A percentile compares a stretch with the other conserved stretches of the same genome.
Conservation (phyloP, 2,329 filamentous ascomycete genomes). For the Pseudogymnoascus sp. region DNA sequence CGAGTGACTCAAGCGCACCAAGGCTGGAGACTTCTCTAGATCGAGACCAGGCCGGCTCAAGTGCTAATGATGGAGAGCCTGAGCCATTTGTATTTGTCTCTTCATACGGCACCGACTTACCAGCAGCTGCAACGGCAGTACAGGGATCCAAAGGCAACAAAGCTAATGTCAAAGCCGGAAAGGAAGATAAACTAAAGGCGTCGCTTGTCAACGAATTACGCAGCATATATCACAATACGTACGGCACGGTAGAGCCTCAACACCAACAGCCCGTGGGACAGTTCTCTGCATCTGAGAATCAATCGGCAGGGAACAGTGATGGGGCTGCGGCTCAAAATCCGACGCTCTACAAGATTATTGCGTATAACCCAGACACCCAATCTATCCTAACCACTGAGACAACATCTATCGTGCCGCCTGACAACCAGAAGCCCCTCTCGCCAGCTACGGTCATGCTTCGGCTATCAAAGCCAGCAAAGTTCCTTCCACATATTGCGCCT, state of each 20-base stretch:
- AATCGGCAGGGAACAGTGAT: not conserved
- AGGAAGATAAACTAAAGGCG: slow-evolving; percentile 22
- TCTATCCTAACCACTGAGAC: slow-evolving; percentile 53
- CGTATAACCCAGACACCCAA: slow-evolving; percentile 54
- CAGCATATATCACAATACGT: slow-evolving; percentile 36
- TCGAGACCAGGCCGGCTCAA: not conserved
- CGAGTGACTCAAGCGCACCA: not conserved
- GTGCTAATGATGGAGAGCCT: not conserved
- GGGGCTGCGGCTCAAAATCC: slow-evolving; percentile 15
- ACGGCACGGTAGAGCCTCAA: slow-evolving; percentile 32
- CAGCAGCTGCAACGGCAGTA: slow-evolving; percentile 19
- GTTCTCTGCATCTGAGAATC: not conserved
- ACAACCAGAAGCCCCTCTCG: slow-evolving; percentile 40
- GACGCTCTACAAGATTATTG: slow-evolving; percentile 56
- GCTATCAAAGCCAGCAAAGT: slow-evolving; percentile 56
- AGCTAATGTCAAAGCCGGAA: not conserved
- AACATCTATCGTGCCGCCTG: slow-evolving; percentile 45
- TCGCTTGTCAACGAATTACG: slow-evolving; percentile 32
- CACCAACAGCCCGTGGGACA: slow-evolving; percentile 23
- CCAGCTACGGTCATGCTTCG: slow-evolving; percentile 54
- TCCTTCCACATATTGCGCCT: slow-evolving; percentile 54
- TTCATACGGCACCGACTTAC: slow-evolving; percentile 10
- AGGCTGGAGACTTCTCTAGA: too few species aligned
- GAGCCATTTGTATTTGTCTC: slow-evolving; percentile 3
- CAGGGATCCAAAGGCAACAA: slow-evolving; percentile 9